Base-by-base conservation (phyloP, 305 asterid species). In the Plantago lanceolata region DNA sequence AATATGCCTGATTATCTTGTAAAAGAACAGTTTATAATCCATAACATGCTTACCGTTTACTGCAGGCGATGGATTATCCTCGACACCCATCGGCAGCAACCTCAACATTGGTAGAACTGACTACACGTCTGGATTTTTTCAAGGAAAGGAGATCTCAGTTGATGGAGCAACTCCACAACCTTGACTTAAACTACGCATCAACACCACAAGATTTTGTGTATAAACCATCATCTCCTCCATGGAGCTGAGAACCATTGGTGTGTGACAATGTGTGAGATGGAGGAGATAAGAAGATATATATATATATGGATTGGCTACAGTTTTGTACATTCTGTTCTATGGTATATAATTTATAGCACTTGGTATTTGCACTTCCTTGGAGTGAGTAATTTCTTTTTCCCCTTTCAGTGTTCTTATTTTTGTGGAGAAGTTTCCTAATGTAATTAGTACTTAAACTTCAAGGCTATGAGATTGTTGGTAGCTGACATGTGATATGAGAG, bases 81-180 rank as follows among this genome's bases (percentile, higher is more conserved):
- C 78, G 89, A 59, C 84, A 86, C 67, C 87, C 80, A 54, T 65
- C 86, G 33, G 77, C 83, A 57, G 87, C 94, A 31, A 83, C 98
- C 33, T 84, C 96, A 14, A 85, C 96, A 55, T 61, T 92, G 85
- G 85, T 92, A 31, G 98, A 92, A 73, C 52, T 92, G 73, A 92
- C 96, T 4, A 76, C 98, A 4, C 98, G 96, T 35, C 88, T 92
- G 14, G 98, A 87, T 69, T 92, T 89, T 81, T 92, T 92, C 79
- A 92, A 89, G 84, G 98, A 92, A 69, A 72, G 97, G 71, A 83
- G 98, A 69, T 89, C 98, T 17, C 98, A 92, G 79, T 77, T 92
- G 78, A 92, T 92, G 97, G 98, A 89, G 67, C 98, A 92, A 59
- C 96, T 92, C 67, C 96, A 92, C 71, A 89, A 62, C 78, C 75